These are phyloP conservation scores for Saxispiralis lemnorum DNA, from an alignment of 495 filamentous ascomycete species.

Conservation along the genomic window DNA sequence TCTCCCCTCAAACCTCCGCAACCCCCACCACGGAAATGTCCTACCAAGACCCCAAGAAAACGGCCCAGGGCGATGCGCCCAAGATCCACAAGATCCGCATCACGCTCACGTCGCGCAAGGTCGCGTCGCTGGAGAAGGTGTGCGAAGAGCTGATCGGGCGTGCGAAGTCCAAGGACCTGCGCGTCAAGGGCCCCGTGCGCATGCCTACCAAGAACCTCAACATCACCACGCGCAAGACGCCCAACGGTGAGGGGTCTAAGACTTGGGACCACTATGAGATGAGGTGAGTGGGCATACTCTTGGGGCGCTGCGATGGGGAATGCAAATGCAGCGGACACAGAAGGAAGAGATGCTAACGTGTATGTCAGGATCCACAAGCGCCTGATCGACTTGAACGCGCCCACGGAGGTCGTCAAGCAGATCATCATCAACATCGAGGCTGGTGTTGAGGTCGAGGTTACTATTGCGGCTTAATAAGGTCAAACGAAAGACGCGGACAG, in stretches of 20 bases:
- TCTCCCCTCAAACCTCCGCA: conserved; percentile 2
- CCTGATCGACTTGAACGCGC: conserved; percentile 43
- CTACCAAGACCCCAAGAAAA: conserved; percentile 91
- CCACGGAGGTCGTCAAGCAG: conserved; percentile 98
- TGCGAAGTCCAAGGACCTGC: conserved; percentile 94
- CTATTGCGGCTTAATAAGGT: conserved; percentile 78
- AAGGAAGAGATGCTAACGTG: background rate
- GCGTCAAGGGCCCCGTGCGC: conserved; percentile 96
- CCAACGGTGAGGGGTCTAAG: conserved; percentile 98
- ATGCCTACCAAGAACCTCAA: conserved; percentile 94
- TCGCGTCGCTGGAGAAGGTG: conserved; percentile 91
- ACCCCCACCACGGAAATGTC: conserved; percentile 17
- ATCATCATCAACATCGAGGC: conserved; percentile 99
- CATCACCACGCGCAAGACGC: conserved; percentile 90
- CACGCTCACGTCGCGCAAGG: conserved; percentile 87
- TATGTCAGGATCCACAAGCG: conserved; percentile 14
- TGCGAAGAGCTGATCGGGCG: conserved; percentile 96
- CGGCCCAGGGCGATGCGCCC: conserved; percentile 62
- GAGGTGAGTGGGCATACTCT: conserved; percentile 55
- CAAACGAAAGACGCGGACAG: background rate
- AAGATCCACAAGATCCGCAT: conserved; percentile 98
- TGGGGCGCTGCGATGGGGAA: background rate
- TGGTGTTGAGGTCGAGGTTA: conserved; percentile 99
- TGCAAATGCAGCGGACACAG: background rate
- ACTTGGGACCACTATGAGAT: conserved; percentile 99